Evolutionary conservation across 1,139 yeast species (phyloP), one percentile per base, ranked within the genome.

Genomic region (Magnusiomyces tetraspermus): DNA sequence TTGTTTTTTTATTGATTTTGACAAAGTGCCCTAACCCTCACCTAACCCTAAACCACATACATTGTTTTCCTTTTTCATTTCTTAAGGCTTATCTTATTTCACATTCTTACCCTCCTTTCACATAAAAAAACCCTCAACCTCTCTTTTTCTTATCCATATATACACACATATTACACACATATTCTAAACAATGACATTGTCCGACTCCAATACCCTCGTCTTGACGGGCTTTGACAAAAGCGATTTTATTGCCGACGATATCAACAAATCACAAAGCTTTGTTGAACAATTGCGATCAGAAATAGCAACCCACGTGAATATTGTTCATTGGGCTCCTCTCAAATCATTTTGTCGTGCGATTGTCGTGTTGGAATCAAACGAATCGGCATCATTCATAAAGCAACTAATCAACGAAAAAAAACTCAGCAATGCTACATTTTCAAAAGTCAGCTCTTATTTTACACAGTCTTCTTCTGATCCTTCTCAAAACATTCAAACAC

Each of bases 281-380:
- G 38, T 38, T 51, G 22, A 46, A 50, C 17, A 40, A 23, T 31
- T 46, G 2, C 42, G 36, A 11, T 8, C 21, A 4, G 19, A 50
- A 2, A 45, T 46, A 26, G 23, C 45, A 21, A 46, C 13, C 44
- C 46, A 49, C 15, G 50, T 53, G 44, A 45, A 52, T 23, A 51
- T 60, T 15, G 61, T 64, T 17, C 67, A 65, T 52, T 68, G 70
- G 70, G 68, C 67, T 3, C 64, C 65, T n/a, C 60, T 71, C 50
- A 65, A 62, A 53, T 61, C 68, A 23, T 66, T 71, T 55, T 63
- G 67, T 11, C 65, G 75, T 19, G 59, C 70, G 13, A 61, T 71
- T 40, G 67, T 63, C 10, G 72, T 70, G 10, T 68, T 68, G 53
- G 59, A 52, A 26, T 52, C 63, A 5, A 59, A 56, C 1, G 56